Evolutionary conservation across 768 basidiomycete genomes (phyloP).

Genomic region (Zangia roseola): DNA sequence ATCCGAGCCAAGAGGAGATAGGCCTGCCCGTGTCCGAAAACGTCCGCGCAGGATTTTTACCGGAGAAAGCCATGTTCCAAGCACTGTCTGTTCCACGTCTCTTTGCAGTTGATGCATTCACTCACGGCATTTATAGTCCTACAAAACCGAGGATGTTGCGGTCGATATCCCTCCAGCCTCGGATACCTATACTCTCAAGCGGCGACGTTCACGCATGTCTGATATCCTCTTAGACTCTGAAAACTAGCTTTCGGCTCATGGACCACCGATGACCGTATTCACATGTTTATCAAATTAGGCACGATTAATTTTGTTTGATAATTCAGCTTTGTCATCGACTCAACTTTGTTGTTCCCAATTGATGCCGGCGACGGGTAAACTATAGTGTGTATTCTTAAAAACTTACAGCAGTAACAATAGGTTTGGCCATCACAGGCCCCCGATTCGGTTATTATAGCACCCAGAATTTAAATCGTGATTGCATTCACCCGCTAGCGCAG

Average conservation of each 20-base stretch:
- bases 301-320: constrained; percentile 23
- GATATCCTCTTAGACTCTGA: constrained; percentile 32
- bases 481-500: not conserved
- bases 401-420: constrained; percentile 23
- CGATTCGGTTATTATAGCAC: not conserved
- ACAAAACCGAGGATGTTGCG: constrained; percentile 27
- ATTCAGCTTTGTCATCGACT: constrained; percentile 4
- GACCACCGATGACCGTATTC: constrained; percentile 10
- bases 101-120: not conserved
- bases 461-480: not conserved
- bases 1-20: constrained; percentile 20
- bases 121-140: constrained; percentile 20
- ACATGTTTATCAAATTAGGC: constrained; percentile 21
- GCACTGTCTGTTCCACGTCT: constrained; percentile 20
- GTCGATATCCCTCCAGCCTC: constrained; percentile 32
- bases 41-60: constrained; percentile 24
- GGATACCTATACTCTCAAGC: constrained; percentile 37
- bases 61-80: constrained; percentile 20
- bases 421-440: not conserved
- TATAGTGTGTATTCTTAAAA: constrained; percentile 7
- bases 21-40: constrained; percentile 25
- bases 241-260: constrained; percentile 15
- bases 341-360: constrained; percentile 1
- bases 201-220: constrained; percentile 44
- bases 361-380: constrained; percentile 11